Conservation (phyloP, 805 yeast species). For the Pachysolen tannophilus region DNA sequence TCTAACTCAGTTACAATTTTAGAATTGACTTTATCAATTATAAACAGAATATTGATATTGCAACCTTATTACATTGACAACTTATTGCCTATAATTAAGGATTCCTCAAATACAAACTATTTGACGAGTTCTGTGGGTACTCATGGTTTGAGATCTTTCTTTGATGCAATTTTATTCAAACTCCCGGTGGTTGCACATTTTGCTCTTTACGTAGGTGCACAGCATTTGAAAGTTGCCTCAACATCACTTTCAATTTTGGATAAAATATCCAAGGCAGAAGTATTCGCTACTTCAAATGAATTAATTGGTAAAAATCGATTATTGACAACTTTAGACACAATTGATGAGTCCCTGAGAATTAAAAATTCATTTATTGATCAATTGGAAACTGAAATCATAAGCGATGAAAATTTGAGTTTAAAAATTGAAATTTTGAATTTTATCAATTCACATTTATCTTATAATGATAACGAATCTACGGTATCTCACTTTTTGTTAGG, state of each 20-base stretch:
- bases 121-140: constrained; percentile 40
- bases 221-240: constrained; percentile 41
- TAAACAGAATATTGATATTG: constrained; percentile 36
- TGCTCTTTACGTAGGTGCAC: constrained; percentile 64
- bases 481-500: constrained; percentile 77
- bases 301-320: constrained; percentile 44
- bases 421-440: constrained; percentile 57
- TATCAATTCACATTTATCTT: constrained; percentile 38
- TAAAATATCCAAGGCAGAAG: constrained; percentile 38
- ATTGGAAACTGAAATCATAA: constrained; percentile 35
- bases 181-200: constrained; percentile 67
- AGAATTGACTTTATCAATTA: constrained; percentile 31
- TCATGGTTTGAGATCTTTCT: constrained; percentile 56
- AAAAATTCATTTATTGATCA: constrained; percentile 68
- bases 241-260: constrained; percentile 45
- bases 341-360: constrained; percentile 72
- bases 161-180: constrained; percentile 64
- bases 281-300: constrained; percentile 28
- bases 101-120: constrained; percentile 28
- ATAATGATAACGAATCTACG: constrained; percentile 34
- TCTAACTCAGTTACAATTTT: constrained; percentile 30
- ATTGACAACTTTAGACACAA: constrained; percentile 61
- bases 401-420: constrained; percentile 31
- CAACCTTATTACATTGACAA: constrained; percentile 57
- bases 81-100: constrained; percentile 39